phyloP scores from a whole-genome alignment of 768 basidiomycete species.

The Phanerochaete carnosa region DNA sequence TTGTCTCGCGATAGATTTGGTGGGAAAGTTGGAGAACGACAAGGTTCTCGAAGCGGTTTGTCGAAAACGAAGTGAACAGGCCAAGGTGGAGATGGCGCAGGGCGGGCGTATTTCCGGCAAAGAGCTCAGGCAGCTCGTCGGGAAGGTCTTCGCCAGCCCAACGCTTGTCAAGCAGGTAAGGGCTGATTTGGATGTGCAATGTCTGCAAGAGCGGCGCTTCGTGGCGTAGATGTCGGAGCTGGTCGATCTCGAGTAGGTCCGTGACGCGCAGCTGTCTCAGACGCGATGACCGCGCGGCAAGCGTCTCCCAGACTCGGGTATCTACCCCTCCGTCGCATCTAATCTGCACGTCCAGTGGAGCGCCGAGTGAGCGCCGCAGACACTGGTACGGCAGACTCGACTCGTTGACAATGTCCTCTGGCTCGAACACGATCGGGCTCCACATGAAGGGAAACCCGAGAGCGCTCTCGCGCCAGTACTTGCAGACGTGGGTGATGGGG shows the following conservation, averaged over 20 bases:
- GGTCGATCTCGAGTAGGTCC: not conserved
- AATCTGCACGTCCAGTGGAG: conserved; percentile 4
- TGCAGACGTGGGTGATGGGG: conserved; percentile 8
- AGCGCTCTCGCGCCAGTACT: conserved; percentile 2
- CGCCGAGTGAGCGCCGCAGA: conserved; percentile 4
- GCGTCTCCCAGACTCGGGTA: not conserved
- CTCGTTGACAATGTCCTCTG: not conserved
- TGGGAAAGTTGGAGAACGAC: conserved; percentile 6
- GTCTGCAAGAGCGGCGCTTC: conserved; percentile 3
- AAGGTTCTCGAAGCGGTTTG: conserved; percentile 10
- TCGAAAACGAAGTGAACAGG: conserved; percentile 5
- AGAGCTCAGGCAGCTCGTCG: conserved; percentile 9
- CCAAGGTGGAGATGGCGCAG: conserved; percentile 8
- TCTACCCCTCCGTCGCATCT: not conserved
- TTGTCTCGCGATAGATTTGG: not conserved
- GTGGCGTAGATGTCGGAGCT: not conserved
- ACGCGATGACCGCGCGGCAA: conserved; percentile 4
- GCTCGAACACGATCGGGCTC: conserved; percentile 6
- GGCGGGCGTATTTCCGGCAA: conserved; percentile 5
- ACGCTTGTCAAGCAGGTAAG: not conserved
- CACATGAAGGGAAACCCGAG: conserved; percentile 7
- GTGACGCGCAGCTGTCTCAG: conserved; percentile 7
- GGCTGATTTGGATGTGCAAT: conserved; percentile 5
- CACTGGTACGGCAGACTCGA: conserved; percentile 6
- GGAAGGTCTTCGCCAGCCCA: not conserved